These are phyloP conservation scores for Rhodosporidiobolus sp. DNA, from an alignment of 768 basidiomycete species.

Conservation along the genomic window DNA sequence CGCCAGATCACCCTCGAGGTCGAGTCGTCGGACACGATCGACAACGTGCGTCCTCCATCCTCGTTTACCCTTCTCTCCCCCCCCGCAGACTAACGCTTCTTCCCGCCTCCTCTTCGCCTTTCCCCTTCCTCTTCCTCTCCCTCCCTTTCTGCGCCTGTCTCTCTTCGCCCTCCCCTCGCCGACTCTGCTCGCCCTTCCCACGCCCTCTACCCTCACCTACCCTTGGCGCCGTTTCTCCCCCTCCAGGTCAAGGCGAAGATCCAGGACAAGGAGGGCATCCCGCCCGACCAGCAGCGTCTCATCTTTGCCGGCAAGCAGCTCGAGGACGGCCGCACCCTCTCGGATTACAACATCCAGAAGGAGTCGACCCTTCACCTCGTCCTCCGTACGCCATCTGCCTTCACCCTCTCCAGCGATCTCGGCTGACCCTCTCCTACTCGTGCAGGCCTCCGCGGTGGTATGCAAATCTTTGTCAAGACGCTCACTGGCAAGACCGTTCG, in stretches of 20 bases:
- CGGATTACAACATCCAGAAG: conserved; percentile 75
- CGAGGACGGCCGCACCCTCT: conserved; percentile 83
- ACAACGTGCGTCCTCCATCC: conserved; percentile 77
- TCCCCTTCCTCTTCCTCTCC: no score
- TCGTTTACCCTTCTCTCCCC: conserved; percentile 56
- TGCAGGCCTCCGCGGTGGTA: conserved; percentile 37
- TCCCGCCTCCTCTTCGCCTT: no score
- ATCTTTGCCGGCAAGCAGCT: conserved; percentile 92
- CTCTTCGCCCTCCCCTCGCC: no score
- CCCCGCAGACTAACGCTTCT: no score
- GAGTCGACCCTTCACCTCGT: no score
- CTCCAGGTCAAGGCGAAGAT: conserved; percentile 77
- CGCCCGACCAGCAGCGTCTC: conserved; percentile 57
- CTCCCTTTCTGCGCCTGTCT: no score
- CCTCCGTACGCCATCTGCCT: no score
- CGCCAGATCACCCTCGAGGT: conserved; percentile 72
- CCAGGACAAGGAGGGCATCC: conserved; percentile 90
- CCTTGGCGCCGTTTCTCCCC: no score
- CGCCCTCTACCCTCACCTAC: no score
- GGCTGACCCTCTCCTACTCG: no score
- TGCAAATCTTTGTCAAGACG: conserved; percentile 80
- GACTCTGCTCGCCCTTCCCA: no score
- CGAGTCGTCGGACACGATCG: conserved; percentile 87
- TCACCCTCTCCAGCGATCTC: no score
- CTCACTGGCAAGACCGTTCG: conserved; percentile 70